A percentile compares a stretch with the other conserved stretches of the same genome.
Evolutionary conservation across 1,284 basidiomycete genomes (phyloP).

Genomic region (Prillingera fragicola): DNA sequence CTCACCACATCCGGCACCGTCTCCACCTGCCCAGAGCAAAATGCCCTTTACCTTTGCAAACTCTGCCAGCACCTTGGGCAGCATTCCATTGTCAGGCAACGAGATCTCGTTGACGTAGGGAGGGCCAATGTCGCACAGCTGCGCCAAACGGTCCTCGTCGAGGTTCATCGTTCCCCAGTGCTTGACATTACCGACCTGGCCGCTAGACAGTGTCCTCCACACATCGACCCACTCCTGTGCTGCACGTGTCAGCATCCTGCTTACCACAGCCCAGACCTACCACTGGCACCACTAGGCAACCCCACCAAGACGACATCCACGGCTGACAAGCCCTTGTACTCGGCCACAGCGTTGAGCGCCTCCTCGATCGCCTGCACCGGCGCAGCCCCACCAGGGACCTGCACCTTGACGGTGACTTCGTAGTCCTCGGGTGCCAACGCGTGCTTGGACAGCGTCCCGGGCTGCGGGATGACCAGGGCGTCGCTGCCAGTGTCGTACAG

Average conservation of each 20-base stretch:
- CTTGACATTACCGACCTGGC: conserved; percentile 15
- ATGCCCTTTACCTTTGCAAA: conserved; percentile 38
- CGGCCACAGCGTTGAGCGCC: conserved; percentile 19
- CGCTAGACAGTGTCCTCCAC: conserved; percentile 3
- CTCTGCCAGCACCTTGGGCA: conserved; percentile 36
- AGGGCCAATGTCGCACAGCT: conserved; percentile 11
- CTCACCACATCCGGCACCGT: conserved; percentile 43
- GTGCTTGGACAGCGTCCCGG: conserved; percentile 29
- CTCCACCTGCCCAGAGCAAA: conserved; percentile 46
- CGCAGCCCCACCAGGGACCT: conserved; percentile 23
- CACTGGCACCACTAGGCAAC: conserved; percentile 17
- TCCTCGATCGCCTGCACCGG: conserved; percentile 8
- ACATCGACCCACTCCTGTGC: conserved; percentile 2
- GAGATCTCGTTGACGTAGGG: conserved; percentile 41
- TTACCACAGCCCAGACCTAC: too few species aligned
- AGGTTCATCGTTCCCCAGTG: conserved; percentile 40
- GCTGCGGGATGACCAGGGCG: conserved; percentile 31
- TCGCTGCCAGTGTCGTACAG: conserved; percentile 5
- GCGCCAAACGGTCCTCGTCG: conserved; percentile 21
- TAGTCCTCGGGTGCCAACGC: conserved; percentile 19
- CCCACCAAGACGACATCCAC: conserved; percentile 38
- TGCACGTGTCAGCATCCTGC: too few species aligned
- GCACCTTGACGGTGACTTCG: conserved; percentile 46
- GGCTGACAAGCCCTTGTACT: conserved; percentile 27
- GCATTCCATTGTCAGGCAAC: conserved; percentile 45